These are phyloP conservation scores for Ogataea nitratoaversa DNA, from an alignment of 805 yeast species.

Conservation along the genomic window DNA sequence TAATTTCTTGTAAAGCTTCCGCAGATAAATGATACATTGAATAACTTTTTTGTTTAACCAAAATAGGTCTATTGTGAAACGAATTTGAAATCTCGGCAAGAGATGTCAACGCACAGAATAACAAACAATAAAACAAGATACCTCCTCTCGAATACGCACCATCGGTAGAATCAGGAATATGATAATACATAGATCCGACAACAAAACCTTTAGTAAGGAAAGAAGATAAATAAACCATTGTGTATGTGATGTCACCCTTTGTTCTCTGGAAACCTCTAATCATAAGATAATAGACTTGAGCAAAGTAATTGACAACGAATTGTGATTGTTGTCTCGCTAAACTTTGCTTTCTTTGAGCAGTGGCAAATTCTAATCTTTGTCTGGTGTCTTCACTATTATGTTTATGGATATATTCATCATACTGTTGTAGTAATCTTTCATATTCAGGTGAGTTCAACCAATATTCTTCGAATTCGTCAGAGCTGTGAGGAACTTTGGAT, in stretches of 20 bases:
- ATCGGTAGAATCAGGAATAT: conserved; percentile 44
- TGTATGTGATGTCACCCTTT: conserved; percentile 56
- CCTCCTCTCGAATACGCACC: conserved; percentile 64
- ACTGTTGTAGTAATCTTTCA: conserved; percentile 33
- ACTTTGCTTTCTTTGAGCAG: conserved; percentile 34
- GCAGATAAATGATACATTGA: conserved; percentile 63
- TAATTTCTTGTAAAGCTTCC: conserved; percentile 56
- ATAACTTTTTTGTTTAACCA: conserved; percentile 59
- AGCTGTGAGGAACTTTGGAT: conserved; percentile 49
- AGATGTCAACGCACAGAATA: conserved; percentile 59
- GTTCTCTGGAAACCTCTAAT: conserved; percentile 56
- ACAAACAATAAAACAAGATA: conserved; percentile 53
- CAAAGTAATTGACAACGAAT: conserved; percentile 37
- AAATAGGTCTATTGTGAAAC: conserved; percentile 56
- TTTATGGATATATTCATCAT: conserved; percentile 36
- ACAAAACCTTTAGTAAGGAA: conserved; percentile 55
- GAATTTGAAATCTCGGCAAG: conserved; percentile 60
- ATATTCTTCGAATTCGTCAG: conserved; percentile 53
- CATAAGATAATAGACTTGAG: conserved; percentile 49
- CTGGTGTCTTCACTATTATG: conserved; percentile 37
- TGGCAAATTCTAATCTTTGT: conserved; percentile 40
- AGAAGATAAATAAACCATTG: conserved; percentile 49
- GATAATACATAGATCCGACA: conserved; percentile 57
- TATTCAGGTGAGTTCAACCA: conserved; percentile 59
- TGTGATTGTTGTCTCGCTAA: conserved; percentile 34